phyloP scores from a whole-genome alignment of 2,329 filamentous ascomycete genomes.

The Exophiala phaeomuriformis region DNA sequence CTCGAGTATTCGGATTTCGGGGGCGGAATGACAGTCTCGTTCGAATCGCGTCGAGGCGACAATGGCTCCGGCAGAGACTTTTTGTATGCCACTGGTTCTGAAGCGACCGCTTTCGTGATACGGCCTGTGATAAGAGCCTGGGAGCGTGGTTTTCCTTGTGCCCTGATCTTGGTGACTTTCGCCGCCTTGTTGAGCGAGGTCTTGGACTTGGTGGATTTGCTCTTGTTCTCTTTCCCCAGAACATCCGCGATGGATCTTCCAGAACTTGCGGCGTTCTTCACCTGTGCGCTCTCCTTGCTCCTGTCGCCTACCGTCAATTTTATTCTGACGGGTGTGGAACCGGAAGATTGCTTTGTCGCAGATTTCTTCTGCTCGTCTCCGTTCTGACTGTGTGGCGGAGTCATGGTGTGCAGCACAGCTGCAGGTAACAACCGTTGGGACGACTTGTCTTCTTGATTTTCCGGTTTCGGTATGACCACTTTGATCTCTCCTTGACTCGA shows the following conservation, averaged over 20 bases:
- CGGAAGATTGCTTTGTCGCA: not conserved
- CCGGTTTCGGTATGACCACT: conserved; percentile 35
- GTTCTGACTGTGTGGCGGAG: conserved; percentile 38
- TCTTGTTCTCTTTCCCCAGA: conserved; percentile 23
- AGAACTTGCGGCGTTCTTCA: conserved; percentile 25
- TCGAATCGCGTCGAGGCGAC: conserved; percentile 20
- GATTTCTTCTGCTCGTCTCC: conserved; percentile 12
- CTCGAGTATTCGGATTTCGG: conserved; percentile 16
- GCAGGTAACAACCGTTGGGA: conserved; percentile 8
- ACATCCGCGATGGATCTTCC: conserved; percentile 23
- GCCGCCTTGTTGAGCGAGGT: conserved; percentile 18
- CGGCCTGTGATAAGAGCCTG: conserved; percentile 18
- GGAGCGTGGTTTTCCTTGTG: conserved; percentile 4
- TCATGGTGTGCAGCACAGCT: conserved; percentile 27
- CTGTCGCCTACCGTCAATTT: conserved; percentile 20
- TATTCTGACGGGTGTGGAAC: conserved; percentile 13
- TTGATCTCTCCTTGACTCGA: conserved; percentile 33
- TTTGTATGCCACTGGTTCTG: conserved; percentile 10
- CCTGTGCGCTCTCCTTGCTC: conserved; percentile 24
- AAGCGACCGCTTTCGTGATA: conserved; percentile 17
- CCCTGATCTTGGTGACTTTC: conserved; percentile 14
- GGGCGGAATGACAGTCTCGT: conserved; percentile 7
- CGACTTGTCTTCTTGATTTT: conserved; percentile 32
- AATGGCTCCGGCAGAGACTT: conserved; percentile 16
- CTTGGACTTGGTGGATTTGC: conserved; percentile 15